These are phyloP conservation scores for Suaeda aralocaspica DNA, from an alignment of 148 eudicot genomes.

Conservation along the genomic window DNA sequence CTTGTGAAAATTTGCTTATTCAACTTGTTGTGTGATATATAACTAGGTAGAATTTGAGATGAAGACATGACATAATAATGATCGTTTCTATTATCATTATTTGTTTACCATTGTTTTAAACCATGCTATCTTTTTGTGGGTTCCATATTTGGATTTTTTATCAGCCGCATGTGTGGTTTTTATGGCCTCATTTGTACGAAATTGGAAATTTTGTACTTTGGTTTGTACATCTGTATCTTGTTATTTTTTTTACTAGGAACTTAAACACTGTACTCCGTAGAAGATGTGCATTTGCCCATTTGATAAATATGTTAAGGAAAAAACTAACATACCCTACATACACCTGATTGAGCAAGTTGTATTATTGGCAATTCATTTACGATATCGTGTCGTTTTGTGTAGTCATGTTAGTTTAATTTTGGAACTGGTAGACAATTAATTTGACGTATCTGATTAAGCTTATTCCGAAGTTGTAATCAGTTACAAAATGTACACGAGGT, in stretches of 20 bases:
- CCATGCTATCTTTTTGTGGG: conserved; percentile 29
- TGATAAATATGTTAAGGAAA: not conserved
- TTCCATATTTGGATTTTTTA: conserved; percentile 28
- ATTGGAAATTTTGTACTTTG: conserved; percentile 14
- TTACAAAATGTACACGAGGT: no score
- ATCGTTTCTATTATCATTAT: not conserved
- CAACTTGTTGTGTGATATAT: not conserved
- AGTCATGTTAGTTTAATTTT: no score
- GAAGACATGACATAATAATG: conserved; percentile 8
- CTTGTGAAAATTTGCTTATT: not conserved
- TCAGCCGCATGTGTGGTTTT: conserved; percentile 36
- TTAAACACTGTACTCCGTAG: no score
- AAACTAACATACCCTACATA: no score
- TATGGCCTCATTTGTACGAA: conserved; percentile 17
- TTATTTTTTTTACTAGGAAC: not conserved
- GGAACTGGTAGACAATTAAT: no score
- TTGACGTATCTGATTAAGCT: no score
- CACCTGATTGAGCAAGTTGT: no score
- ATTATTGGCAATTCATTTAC: no score
- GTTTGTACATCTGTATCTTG: not conserved
- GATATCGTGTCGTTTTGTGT: no score
- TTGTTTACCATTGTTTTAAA: conserved; percentile 13
- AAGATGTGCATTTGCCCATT: not conserved
- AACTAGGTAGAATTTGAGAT: conserved; percentile 7
- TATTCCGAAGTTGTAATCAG: no score